Conservation (phyloP, 1,284 basidiomycete species). For the Wallemia ichthyophaga region DNA sequence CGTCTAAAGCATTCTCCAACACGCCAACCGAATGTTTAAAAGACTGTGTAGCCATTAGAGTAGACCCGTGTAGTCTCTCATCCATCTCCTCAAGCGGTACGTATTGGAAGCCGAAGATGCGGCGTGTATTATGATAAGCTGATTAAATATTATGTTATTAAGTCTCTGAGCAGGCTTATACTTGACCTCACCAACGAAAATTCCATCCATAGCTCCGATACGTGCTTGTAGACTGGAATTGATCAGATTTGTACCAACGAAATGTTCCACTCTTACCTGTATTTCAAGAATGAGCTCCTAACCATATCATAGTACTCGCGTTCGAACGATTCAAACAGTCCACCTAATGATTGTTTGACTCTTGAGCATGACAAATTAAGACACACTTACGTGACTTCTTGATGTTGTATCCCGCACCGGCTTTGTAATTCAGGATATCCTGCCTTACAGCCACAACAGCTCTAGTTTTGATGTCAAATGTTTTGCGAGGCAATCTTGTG, state of each 20-base stretch:
- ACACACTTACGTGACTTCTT: constrained; percentile 4
- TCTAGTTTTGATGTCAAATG: constrained; percentile 15
- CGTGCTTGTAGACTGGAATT: constrained; percentile 5
- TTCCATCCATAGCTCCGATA: constrained; percentile 15
- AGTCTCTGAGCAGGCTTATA: neutral
- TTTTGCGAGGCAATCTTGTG: constrained; percentile 10
- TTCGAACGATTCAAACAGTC: constrained; percentile 12
- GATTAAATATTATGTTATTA: neutral
- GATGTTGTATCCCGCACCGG: constrained; percentile 13
- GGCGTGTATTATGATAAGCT: constrained; percentile 12
- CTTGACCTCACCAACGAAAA: constrained; percentile 10
- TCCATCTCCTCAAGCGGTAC: constrained; percentile 14
- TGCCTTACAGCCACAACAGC: constrained; percentile 12
- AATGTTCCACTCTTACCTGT: constrained; percentile 8
- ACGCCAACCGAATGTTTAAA: constrained; percentile 11
- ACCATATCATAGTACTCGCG: constrained; percentile 15
- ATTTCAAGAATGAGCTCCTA: constrained; percentile 13
- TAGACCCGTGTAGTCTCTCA: constrained; percentile 10
- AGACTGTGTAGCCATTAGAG: constrained; percentile 13
- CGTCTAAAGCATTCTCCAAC: constrained; percentile 11
- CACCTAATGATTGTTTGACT: constrained; percentile 1
- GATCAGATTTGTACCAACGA: neutral
- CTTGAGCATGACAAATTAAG: neutral
- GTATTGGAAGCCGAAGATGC: constrained; percentile 15
- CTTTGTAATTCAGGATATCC: constrained; percentile 14